Evolutionary conservation across 768 basidiomycete species (phyloP).

Genomic region (Pleurotus eryngii): DNA sequence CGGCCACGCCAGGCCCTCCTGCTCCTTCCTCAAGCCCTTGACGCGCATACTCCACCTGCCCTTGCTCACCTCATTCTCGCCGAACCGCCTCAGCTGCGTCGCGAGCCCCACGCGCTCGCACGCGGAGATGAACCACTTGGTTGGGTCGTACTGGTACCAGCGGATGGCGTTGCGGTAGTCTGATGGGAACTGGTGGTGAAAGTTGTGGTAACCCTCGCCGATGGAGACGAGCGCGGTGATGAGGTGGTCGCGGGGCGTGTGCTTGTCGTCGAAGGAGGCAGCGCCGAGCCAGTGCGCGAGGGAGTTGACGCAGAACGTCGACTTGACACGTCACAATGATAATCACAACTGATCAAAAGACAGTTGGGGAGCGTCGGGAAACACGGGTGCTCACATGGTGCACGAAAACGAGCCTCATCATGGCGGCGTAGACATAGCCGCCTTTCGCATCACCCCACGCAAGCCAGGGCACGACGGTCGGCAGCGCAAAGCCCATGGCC

Average conservation of each 20-base stretch:
- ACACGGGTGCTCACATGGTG: conserved; percentile 50
- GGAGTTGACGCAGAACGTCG: conserved; percentile 96
- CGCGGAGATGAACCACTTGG: conserved; percentile 83
- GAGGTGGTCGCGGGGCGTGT: conserved; percentile 83
- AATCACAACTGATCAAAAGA: too few relatives aligned
- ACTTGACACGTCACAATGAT: conserved; percentile 82
- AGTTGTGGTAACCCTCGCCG: conserved; percentile 97
- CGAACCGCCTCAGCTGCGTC: conserved; percentile 63
- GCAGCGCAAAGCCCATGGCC: conserved; percentile 55
- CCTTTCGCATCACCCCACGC: conserved; percentile 85
- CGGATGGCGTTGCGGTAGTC: conserved; percentile 94
- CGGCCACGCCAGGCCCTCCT: conserved; percentile 79
- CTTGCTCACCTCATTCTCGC: conserved; percentile 65
- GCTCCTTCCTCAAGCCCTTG: conserved; percentile 75
- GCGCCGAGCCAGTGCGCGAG: conserved; percentile 96
- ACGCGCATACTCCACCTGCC: conserved; percentile 92
- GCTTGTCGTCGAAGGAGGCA: conserved; percentile 77
- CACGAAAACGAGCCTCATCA: conserved; percentile 62
- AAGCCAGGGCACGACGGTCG: conserved; percentile 58
- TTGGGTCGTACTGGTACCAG: conserved; percentile 91
- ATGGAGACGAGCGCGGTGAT: conserved; percentile 86
- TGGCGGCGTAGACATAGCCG: conserved; percentile 75
- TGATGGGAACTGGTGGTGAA: conserved; percentile 96
- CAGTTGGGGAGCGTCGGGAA: too few relatives aligned
- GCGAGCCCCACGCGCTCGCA: conserved; percentile 61